phyloP scores from a whole-genome alignment of 768 basidiomycete species.

The Lactifluus volemus region DNA sequence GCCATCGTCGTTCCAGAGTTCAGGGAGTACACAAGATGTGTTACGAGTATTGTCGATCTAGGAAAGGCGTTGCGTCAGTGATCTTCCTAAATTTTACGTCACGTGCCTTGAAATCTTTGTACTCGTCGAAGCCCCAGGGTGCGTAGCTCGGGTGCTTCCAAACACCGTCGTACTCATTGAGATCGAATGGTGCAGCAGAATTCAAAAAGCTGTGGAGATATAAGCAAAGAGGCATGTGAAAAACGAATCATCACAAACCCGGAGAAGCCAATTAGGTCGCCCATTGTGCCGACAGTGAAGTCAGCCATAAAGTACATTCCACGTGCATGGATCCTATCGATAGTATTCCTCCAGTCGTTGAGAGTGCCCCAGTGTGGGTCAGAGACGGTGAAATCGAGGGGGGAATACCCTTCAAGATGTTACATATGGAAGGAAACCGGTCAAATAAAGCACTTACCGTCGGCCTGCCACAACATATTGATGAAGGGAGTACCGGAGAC shows the following conservation, averaged over 20 bases:
- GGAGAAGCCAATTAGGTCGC: conserved; percentile 76
- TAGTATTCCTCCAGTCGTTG: conserved; percentile 64
- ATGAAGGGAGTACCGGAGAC: conserved; percentile 89
- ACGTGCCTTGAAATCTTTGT: conserved; percentile 69
- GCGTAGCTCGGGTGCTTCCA: conserved; percentile 71
- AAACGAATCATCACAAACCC: conserved; percentile 41
- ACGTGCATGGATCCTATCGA: conserved; percentile 68
- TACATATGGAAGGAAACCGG: background rate
- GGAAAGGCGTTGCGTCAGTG: background rate
- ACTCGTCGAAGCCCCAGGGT: conserved; percentile 83
- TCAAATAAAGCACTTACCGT: conserved; percentile 53
- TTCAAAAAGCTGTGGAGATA: conserved; percentile 54
- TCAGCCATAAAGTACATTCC: conserved; percentile 92
- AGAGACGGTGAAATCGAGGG: conserved; percentile 80
- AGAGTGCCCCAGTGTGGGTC: conserved; percentile 92
- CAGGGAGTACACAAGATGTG: conserved; percentile 62
- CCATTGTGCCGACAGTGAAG: conserved; percentile 91
- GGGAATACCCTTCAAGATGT: conserved; percentile 66
- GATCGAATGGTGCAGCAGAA: conserved; percentile 65
- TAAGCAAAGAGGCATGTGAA: conserved; percentile 7
- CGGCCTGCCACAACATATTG: conserved; percentile 94
- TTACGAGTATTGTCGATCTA: conserved; percentile 68
- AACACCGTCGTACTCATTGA: conserved; percentile 60
- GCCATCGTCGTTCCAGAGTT: conserved; percentile 78
- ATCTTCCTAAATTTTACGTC: conserved; percentile 1